These are phyloP conservation scores for Penicillium fuscoglaucum DNA, from an alignment of 2,329 filamentous ascomycete species.

Conservation along the genomic window DNA sequence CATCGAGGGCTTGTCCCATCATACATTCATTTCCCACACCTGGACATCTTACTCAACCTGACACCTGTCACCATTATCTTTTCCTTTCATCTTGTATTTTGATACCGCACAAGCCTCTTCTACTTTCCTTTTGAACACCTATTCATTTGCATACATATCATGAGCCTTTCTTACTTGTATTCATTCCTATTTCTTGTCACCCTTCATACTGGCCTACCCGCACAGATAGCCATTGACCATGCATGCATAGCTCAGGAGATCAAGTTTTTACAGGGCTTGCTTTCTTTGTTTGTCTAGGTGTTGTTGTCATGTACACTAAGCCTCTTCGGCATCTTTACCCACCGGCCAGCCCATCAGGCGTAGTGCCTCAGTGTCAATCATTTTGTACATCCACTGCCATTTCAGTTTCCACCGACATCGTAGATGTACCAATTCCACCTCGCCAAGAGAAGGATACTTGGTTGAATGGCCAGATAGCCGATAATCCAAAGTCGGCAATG, in stretches of 20 bases:
- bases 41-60: not conserved
- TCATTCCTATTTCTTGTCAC: conserved; percentile 19
- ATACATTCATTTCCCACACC: not conserved
- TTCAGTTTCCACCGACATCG: conserved; percentile 26
- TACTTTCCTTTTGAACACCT: conserved; percentile 11
- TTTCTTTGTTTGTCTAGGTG: conserved; percentile 15
- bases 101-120: conserved; percentile 18
- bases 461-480: conserved; percentile 16
- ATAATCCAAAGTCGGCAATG: conserved; percentile 32
- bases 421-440: conserved; percentile 9
- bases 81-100: conserved; percentile 14
- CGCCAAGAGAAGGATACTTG: not conserved
- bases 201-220: conserved; percentile 15
- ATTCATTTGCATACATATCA: conserved; percentile 11
- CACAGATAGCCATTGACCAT: conserved; percentile 22
- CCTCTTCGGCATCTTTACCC: conserved; percentile 21
- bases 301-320: conserved; percentile 31
- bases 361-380: conserved; percentile 36
- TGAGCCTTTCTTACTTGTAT: conserved; percentile 14
- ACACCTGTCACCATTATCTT: not conserved
- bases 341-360: conserved; percentile 34
- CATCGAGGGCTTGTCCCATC: not conserved
- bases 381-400: conserved; percentile 46
- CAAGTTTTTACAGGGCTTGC: conserved; percentile 16
- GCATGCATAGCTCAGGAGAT: conserved; percentile 27